phyloP scores from a whole-genome alignment of 345 rosid species.

The Mercurialis annua region DNA sequence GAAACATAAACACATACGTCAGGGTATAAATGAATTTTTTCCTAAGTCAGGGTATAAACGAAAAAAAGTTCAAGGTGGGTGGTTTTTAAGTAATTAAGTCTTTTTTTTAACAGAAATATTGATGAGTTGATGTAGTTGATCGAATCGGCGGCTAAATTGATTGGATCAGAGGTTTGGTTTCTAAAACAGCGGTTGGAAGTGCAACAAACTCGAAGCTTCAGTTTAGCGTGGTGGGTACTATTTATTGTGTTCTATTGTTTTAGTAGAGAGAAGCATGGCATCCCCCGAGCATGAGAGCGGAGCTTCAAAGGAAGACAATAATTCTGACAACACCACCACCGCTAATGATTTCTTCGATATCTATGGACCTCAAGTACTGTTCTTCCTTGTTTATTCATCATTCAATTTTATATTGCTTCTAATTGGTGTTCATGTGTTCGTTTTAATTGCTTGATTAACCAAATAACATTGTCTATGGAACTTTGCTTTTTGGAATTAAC shows the following conservation, averaged over 20 bases:
- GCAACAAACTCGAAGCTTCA: not conserved
- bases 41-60: no score
- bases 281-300: slow-evolving; percentile 33
- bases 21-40: no score
- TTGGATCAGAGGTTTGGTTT: no score
- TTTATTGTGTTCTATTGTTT: not conserved
- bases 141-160: no score
- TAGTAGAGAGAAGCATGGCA: slow-evolving; percentile 29
- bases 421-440: not conserved
- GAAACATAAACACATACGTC: no score
- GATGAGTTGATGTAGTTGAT: no score
- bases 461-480: not conserved
- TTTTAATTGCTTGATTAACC: not conserved
- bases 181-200: no score
- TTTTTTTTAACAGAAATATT: no score
- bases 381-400: not conserved
- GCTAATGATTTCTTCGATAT: slow-evolving; percentile 56
- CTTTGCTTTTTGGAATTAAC: not conserved
- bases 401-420: not conserved
- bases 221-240: not conserved
- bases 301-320: slow-evolving; percentile 27
- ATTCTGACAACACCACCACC: slow-evolving; percentile 8
- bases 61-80: no score
- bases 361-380: slow-evolving; percentile 68
- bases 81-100: no score